These are phyloP conservation scores for Pichia manshurica DNA, from an alignment of 805 yeast species.

Conservation along the genomic window DNA sequence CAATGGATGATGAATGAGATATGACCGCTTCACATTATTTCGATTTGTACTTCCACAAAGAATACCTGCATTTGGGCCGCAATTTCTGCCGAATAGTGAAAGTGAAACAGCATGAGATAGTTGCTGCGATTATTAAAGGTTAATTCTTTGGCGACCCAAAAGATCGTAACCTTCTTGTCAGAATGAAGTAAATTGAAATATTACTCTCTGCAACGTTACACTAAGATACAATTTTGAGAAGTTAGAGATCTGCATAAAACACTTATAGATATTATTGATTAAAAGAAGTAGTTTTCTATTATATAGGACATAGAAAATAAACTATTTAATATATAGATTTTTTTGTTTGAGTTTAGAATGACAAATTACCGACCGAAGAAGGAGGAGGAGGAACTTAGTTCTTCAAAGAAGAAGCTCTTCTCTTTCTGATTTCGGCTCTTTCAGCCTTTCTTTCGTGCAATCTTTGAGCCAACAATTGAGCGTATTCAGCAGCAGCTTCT, in stretches of 20 bases:
- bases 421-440: slow-evolving; percentile 97
- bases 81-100: too few relatives aligned
- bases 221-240: too few relatives aligned
- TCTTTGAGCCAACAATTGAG: slow-evolving; percentile 97
- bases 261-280: slow-evolving; percentile 1
- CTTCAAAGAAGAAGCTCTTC: slow-evolving; percentile 99
- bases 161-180: too few relatives aligned
- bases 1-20: too few relatives aligned
- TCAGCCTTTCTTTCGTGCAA: slow-evolving; percentile 97
- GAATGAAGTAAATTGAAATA: too few relatives aligned
- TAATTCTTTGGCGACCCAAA: too few relatives aligned
- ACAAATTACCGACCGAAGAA: neutral
- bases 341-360: neutral
- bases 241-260: neutral
- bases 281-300: slow-evolving; percentile 1
- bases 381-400: slow-evolving; percentile 39
- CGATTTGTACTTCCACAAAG: too few relatives aligned
- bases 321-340: slow-evolving; percentile 1
- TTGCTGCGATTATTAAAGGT: too few relatives aligned
- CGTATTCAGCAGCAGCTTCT: slow-evolving; percentile 99
- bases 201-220: too few relatives aligned
- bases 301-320: slow-evolving; percentile 1
- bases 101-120: too few relatives aligned
- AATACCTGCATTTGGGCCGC: too few relatives aligned
- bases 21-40: too few relatives aligned